phyloP scores from a whole-genome alignment of 306 rosid genomes.

The Sechiopsis laciniata region DNA sequence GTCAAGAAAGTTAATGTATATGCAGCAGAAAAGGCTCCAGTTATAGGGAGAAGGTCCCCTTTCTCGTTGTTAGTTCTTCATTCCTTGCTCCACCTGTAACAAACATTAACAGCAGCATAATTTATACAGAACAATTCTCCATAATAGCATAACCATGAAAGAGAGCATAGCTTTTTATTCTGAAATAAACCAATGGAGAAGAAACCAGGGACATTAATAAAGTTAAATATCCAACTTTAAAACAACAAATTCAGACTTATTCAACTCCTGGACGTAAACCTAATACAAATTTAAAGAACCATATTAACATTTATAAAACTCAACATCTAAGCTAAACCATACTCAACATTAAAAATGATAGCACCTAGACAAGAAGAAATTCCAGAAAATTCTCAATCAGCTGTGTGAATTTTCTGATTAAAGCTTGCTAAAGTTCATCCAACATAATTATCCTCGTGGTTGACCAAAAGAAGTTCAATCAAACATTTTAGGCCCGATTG shows the following conservation, averaged over 20 bases:
- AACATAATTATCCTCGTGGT: background rate
- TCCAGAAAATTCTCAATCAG: background rate
- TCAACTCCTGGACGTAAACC: background rate
- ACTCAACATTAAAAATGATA: background rate
- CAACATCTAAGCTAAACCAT: constrained; percentile 9
- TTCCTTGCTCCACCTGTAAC: constrained; percentile 37
- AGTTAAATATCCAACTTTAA: background rate
- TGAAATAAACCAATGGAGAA: background rate
- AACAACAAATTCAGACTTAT: background rate
- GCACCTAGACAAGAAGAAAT: constrained; percentile 1
- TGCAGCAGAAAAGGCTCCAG: no score
- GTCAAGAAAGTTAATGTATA: constrained; percentile 20
- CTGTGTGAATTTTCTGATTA: background rate
- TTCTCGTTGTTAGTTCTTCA: constrained; percentile 28
- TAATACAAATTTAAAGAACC: background rate
- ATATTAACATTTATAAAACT: background rate
- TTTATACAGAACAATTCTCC: background rate
- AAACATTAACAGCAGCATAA: background rate
- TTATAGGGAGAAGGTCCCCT: background rate
- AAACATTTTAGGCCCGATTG: background rate
- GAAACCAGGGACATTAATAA: no score
- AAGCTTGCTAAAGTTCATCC: constrained; percentile 2
- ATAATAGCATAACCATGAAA: constrained; percentile 4
- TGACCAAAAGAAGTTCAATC: background rate
- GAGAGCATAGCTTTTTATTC: background rate